Base-by-base conservation (phyloP, 805 yeast genomes). In the Candida nemodendra region DNA sequence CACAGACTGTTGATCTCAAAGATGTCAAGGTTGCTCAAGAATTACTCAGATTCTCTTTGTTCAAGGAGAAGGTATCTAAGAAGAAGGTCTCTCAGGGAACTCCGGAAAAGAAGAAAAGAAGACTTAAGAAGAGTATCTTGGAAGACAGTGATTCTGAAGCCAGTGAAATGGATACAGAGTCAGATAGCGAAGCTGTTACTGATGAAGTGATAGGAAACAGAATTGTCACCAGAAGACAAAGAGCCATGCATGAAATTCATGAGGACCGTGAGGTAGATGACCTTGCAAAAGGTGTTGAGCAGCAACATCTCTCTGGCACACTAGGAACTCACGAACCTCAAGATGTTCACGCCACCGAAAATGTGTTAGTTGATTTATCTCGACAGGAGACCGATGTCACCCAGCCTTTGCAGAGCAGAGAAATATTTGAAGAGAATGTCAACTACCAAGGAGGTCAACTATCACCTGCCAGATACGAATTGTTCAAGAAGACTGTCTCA, bases 21-120 rank as follows among this genome's bases (percentile, higher is more conserved):
- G 99, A 93, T 62, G 95, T 96, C 2, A 65, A 71, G 46, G 83
- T 85, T 26, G 99, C 99, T 4, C 91, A 87, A 50, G 82, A 82
- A 51, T 63, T 93, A 56, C 69, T 93, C 47, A 76, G 95, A 54
- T 93, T 76, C 60, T 91, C 98, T 0, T 68, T 93, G 48, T 84
- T 90, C 71, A 83, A 83, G 59, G 95, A 87, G 58, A 48, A 48
- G 12, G 44, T 48, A 54, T 68, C 71, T 45, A 55, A 45, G 46
- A 62, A 45, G 59, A 62, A 51, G 59, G 66, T 43, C 53, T 50
- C 11, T 52, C 49, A 29, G 50, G 60, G 38, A 7, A 45, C 50
- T 12, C 59, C 61, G 5, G 54, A 56, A 57, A 67, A 51, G 66
- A 64, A 36, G 63, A 66, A 36, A 68, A 69, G 51, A 62, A 58